Evolutionary conservation across 2,329 filamentous ascomycete genomes (phyloP).

Genomic region (Botrytis medusae): DNA sequence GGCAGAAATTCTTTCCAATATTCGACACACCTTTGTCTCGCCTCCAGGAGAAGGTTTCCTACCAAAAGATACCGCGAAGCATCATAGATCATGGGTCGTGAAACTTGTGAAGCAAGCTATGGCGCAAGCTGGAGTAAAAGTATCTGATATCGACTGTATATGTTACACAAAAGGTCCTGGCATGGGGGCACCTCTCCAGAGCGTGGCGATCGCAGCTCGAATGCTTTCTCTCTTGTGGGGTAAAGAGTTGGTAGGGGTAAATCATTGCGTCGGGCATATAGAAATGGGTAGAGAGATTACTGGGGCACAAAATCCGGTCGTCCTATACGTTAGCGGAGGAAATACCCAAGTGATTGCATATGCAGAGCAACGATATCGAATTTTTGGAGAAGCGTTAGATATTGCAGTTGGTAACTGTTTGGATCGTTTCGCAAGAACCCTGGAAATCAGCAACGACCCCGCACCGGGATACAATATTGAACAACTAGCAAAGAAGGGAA

Average conservation of each 20-base stretch:
- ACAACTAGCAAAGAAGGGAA: conserved; percentile 77
- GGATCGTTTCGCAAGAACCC: conserved; percentile 88
- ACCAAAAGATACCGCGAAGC: conserved; percentile 90
- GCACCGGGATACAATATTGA: conserved; percentile 98
- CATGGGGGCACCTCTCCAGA: conserved; percentile 91
- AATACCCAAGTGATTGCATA: conserved; percentile 99
- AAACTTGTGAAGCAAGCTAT: conserved; percentile 78
- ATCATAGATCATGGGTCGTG: conserved; percentile 86
- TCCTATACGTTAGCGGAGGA: conserved; percentile 91
- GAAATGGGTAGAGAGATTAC: conserved; percentile 97
- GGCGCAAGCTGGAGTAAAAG: conserved; percentile 60
- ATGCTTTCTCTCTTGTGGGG: conserved; percentile 81
- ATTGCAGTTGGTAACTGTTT: conserved; percentile 98
- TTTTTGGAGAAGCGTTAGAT: conserved; percentile 96
- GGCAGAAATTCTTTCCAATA: conserved; percentile 80
- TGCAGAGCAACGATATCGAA: conserved; percentile 89
- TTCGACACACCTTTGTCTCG: conserved; percentile 89
- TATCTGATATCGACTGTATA: conserved; percentile 78
- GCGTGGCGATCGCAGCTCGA: conserved; percentile 81
- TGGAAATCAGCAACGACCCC: conserved; percentile 91
- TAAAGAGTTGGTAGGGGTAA: conserved; percentile 88
- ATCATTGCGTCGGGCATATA: conserved; percentile 98
- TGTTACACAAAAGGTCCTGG: conserved; percentile 95
- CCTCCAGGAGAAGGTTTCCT: conserved; percentile 93
- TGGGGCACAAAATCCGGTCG: conserved; percentile 84